A percentile compares a stretch with the other conserved stretches of the same genome.
Evolutionary conservation across 495 filamentous ascomycete genomes (phyloP).

Genomic region (Hyaloscypha hepaticicola): DNA sequence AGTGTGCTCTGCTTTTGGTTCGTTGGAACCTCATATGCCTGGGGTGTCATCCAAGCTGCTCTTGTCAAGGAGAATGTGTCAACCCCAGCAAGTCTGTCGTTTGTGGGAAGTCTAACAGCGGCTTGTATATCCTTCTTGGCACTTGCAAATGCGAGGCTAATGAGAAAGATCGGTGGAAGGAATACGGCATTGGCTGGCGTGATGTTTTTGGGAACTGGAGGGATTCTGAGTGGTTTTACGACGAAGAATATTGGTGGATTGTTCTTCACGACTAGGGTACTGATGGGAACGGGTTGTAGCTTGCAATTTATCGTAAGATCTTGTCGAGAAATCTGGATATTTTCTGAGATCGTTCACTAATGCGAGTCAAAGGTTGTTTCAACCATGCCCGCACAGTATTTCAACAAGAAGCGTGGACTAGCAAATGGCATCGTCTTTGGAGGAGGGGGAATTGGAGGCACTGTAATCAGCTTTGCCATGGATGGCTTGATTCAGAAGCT

Average conservation of each 20-base stretch:
- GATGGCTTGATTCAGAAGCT: constrained; percentile 62
- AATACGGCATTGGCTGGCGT: constrained; percentile 47
- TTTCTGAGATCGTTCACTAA: background rate
- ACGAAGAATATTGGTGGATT: constrained; percentile 48
- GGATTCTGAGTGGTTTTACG: constrained; percentile 51
- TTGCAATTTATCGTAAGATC: constrained; percentile 35
- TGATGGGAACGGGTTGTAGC: constrained; percentile 53
- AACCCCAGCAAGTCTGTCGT: constrained; percentile 51
- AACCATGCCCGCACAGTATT: constrained; percentile 66
- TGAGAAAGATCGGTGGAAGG: constrained; percentile 48
- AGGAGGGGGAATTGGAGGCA: constrained; percentile 72
- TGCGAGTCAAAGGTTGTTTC: constrained; percentile 41
- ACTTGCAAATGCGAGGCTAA: constrained; percentile 48
- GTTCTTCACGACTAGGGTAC: constrained; percentile 54
- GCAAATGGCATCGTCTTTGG: constrained; percentile 73
- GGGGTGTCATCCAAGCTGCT: constrained; percentile 58
- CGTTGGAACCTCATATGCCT: constrained; percentile 51
- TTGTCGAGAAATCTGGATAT: background rate
- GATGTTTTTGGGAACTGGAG: constrained; percentile 45
- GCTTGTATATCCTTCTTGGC: constrained; percentile 50
- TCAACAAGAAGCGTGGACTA: constrained; percentile 67
- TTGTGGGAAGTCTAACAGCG: constrained; percentile 53
- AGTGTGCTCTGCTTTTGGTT: constrained; percentile 54
- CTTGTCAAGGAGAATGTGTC: constrained; percentile 47
- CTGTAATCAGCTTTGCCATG: constrained; percentile 58